phyloP scores from a whole-genome alignment of 2,329 filamentous ascomycete species.

The Trichoderma endophyticum region DNA sequence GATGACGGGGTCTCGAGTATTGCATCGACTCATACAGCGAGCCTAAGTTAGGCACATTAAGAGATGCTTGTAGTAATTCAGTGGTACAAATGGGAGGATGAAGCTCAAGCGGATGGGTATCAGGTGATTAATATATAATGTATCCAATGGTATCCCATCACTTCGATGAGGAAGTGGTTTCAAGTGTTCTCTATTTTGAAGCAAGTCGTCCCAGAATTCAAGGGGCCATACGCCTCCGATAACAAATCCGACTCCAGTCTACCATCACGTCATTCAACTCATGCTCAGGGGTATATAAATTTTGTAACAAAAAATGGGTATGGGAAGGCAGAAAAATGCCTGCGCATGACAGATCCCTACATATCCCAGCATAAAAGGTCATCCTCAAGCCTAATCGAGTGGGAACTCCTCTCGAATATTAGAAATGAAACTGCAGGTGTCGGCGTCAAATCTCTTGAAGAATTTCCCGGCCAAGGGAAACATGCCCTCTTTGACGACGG shows the following conservation, averaged over 20 bases:
- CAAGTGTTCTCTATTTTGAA: background rate
- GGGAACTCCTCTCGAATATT: slow-evolving; percentile 80
- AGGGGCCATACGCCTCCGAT: background rate
- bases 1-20: background rate
- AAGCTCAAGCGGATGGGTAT: background rate
- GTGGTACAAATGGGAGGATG: background rate
- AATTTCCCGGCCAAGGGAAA: slow-evolving; percentile 73
- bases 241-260: background rate
- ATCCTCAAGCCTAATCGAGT: slow-evolving; percentile 59
- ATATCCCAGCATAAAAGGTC: background rate
- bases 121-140: background rate
- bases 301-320: background rate
- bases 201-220: background rate
- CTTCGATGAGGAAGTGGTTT: background rate
- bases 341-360: background rate
- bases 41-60: background rate
- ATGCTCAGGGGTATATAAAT: background rate
- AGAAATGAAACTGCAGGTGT: slow-evolving; percentile 69
- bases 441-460: slow-evolving; percentile 80
- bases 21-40: background rate
- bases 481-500: slow-evolving; percentile 53
- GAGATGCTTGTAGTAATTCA: background rate
- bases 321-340: background rate
- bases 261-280: background rate
- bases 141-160: background rate